These are phyloP conservation scores for Coniophora puteana DNA, from an alignment of 1,284 basidiomycete genomes.

Conservation along the genomic window DNA sequence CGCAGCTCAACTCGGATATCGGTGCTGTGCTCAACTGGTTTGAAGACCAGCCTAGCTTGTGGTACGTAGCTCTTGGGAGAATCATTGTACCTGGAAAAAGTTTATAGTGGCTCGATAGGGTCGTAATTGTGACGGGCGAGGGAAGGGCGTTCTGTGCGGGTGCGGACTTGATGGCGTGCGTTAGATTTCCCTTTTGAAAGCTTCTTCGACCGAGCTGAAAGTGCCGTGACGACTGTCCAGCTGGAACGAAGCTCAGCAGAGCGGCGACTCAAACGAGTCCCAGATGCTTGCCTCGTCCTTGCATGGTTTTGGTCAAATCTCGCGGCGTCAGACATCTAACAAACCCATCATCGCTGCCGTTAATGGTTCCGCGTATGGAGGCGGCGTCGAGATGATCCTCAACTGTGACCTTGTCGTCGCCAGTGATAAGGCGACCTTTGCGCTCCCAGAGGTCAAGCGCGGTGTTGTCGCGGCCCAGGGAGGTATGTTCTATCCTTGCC, in stretches of 20 bases:
- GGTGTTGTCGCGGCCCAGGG: constrained; percentile 78
- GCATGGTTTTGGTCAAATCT: constrained; percentile 77
- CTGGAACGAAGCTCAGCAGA: constrained; percentile 18
- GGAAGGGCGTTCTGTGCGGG: constrained; percentile 82
- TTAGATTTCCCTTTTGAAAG: too few species aligned
- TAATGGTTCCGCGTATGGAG: constrained; percentile 77
- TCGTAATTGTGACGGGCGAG: constrained; percentile 72
- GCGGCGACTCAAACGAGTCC: constrained; percentile 33
- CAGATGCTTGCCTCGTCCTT: constrained; percentile 34
- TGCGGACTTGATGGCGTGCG: constrained; percentile 71
- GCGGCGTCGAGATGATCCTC: constrained; percentile 75
- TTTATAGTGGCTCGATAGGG: constrained; percentile 42
- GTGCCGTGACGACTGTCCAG: too few species aligned
- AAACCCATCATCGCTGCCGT: constrained; percentile 87
- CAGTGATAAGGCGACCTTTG: constrained; percentile 66
- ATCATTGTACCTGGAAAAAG: neutral
- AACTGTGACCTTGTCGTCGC: constrained; percentile 87
- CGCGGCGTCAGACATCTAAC: constrained; percentile 54
- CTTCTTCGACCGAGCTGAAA: too few species aligned
- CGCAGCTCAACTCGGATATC: constrained; percentile 56
- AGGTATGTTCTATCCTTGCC: constrained; percentile 46
- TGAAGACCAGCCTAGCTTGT: constrained; percentile 67
- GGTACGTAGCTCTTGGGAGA: constrained; percentile 44
- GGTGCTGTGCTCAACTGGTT: constrained; percentile 69
- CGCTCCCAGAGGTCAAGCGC: constrained; percentile 77